Evolutionary conservation across 495 filamentous ascomycete species (phyloP).

Genomic region (Articulospora tetracladia): DNA sequence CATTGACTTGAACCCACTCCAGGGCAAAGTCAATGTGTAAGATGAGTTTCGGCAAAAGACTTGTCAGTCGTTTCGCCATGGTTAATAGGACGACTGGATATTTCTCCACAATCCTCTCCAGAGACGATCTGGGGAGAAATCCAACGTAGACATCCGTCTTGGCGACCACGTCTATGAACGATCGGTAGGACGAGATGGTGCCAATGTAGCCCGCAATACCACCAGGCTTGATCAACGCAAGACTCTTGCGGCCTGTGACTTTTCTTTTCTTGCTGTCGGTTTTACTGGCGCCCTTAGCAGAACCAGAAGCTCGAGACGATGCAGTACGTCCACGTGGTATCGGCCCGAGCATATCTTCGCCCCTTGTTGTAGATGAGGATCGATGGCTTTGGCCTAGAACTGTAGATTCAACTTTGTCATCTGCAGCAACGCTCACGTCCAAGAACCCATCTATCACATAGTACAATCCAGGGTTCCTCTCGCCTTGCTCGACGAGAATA

Average conservation of each 20-base stretch:
- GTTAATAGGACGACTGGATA: conserved; percentile 91
- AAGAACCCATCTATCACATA: conserved; percentile 98
- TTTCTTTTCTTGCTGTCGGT: conserved; percentile 45
- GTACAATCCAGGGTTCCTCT: conserved; percentile 92
- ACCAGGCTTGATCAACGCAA: conserved; percentile 92
- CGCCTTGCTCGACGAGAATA: conserved; percentile 94
- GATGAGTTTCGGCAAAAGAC: conserved; percentile 83
- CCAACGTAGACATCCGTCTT: conserved; percentile 99
- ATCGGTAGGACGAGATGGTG: conserved; percentile 88
- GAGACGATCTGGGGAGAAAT: conserved; percentile 79
- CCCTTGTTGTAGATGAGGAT: conserved; percentile 19
- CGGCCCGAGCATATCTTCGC: conserved; percentile 43
- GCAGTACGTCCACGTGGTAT: conserved; percentile 45
- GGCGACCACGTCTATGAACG: conserved; percentile 93
- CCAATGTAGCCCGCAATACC: conserved; percentile 93
- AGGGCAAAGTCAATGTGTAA: conserved; percentile 97
- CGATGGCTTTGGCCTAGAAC: conserved; percentile 26
- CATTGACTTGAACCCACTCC: conserved; percentile 95
- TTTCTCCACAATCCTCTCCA: conserved; percentile 88
- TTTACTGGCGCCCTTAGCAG: conserved; percentile 23
- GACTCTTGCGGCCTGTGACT: conserved; percentile 55
- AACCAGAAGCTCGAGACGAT: conserved; percentile 46
- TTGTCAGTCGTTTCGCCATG: conserved; percentile 91
- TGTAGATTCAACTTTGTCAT: conserved; percentile 28
- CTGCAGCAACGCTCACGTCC: conserved; percentile 73